Evolutionary conservation across 2,329 filamentous ascomycete species (phyloP).

Genomic region (Aspergillus sp.): DNA sequence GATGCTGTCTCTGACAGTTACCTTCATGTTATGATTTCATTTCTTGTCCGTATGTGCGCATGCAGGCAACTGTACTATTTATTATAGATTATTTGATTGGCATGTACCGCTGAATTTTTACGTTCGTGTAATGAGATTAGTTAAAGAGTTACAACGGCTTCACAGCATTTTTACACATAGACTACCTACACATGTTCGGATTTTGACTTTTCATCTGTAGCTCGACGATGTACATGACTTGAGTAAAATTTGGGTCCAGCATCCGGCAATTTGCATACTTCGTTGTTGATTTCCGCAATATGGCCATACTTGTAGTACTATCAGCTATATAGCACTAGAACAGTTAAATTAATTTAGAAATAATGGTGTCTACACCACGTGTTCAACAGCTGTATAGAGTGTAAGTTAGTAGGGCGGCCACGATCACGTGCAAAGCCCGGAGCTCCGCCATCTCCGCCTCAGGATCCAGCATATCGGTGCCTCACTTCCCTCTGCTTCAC

Average conservation of each 20-base stretch:
- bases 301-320: too few species aligned
- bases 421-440: conserved; percentile 1
- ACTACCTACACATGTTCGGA: too few species aligned
- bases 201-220: too few species aligned
- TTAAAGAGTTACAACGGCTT: too few species aligned
- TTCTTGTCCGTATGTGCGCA: background rate
- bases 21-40: conserved; percentile 1
- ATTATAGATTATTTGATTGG: background rate
- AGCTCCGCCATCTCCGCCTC: background rate
- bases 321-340: too few species aligned
- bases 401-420: background rate
- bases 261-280: too few species aligned
- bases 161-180: too few species aligned
- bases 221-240: too few species aligned
- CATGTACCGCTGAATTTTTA: background rate
- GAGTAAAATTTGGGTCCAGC: too few species aligned
- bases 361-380: too few species aligned
- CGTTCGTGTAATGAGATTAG: background rate
- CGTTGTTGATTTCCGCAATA: too few species aligned
- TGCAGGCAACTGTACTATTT: background rate
- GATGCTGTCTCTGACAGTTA: background rate
- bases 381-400: background rate
- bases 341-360: too few species aligned
- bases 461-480: background rate
- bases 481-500: background rate